Conservation (phyloP, 805 yeast genomes). For the Debaryomyces castellii region DNA sequence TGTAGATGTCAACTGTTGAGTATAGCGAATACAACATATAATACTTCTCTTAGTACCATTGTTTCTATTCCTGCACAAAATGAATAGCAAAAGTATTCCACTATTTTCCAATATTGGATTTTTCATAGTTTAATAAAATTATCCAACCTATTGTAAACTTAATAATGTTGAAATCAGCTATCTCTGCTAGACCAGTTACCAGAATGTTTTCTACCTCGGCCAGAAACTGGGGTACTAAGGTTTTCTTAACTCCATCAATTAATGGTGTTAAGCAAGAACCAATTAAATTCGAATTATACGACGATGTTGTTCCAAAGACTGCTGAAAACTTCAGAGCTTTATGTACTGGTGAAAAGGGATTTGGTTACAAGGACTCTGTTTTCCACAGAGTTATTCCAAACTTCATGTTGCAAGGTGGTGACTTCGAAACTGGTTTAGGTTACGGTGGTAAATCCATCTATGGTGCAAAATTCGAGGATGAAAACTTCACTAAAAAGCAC, state of each 20-base stretch:
- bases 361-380: slow-evolving; percentile 43
- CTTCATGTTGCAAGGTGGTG: slow-evolving; percentile 52
- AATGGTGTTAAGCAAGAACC: slow-evolving; percentile 47
- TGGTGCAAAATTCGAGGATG: slow-evolving; percentile 76
- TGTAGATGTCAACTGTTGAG: background rate
- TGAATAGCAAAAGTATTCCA: background rate
- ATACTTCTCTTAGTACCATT: too few species aligned
- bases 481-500: slow-evolving; percentile 73
- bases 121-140: background rate
- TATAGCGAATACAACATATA: background rate
- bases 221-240: slow-evolving; percentile 49
- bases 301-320: slow-evolving; percentile 92
- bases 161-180: slow-evolving; percentile 20
- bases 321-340: slow-evolving; percentile 95
- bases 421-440: slow-evolving; percentile 47
- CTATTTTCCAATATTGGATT: background rate
- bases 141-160: background rate
- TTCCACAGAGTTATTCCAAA: slow-evolving; percentile 50
- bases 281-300: slow-evolving; percentile 57
- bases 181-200: slow-evolving; percentile 20
- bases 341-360: slow-evolving; percentile 56
- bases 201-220: slow-evolving; percentile 54
- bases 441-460: slow-evolving; percentile 50
- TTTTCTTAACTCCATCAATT: slow-evolving; percentile 56
- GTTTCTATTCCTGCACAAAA: background rate